Percentiles rank a stretch among this genome's conserved stretches.
phyloP scores from a whole-genome alignment of 2,329 filamentous ascomycete genomes.

The Zasmidium angulare region DNA sequence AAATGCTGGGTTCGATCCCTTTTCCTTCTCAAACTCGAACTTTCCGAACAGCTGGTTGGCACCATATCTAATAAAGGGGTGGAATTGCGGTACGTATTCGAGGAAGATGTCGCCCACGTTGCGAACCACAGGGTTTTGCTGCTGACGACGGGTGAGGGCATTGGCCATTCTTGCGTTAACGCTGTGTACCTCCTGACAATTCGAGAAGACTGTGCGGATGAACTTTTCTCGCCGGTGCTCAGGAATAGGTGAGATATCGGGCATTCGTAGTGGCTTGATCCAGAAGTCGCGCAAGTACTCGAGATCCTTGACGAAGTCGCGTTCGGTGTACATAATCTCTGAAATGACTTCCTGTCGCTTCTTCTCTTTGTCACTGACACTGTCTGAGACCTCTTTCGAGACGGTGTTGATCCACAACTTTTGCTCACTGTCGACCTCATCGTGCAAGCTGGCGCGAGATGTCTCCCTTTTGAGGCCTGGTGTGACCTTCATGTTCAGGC shows the following conservation, averaged over 20 bases:
- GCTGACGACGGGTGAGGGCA: slow-evolving; percentile 84
- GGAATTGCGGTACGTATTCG: slow-evolving; percentile 87
- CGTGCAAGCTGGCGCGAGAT: slow-evolving; percentile 72
- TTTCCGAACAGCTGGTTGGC: slow-evolving; percentile 95
- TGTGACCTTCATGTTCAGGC: slow-evolving; percentile 89
- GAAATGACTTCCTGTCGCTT: slow-evolving; percentile 98
- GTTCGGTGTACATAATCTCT: slow-evolving; percentile 96
- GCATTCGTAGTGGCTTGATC: slow-evolving; percentile 86
- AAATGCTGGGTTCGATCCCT: slow-evolving; percentile 80
- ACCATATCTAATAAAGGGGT: slow-evolving; percentile 94
- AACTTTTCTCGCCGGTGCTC: slow-evolving; percentile 84
- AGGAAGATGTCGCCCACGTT: slow-evolving; percentile 93
- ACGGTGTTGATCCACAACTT: slow-evolving; percentile 99
- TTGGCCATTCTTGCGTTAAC: slow-evolving; percentile 89
- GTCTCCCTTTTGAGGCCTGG: slow-evolving; percentile 76
- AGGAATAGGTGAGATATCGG: slow-evolving; percentile 79
- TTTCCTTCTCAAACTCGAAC: slow-evolving; percentile 97
- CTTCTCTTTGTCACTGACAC: slow-evolving; percentile 86
- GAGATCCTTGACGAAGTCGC: slow-evolving; percentile 97
- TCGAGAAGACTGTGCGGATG: slow-evolving; percentile 91
- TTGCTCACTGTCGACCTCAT: slow-evolving; percentile 85
- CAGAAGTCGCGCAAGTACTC: slow-evolving; percentile 98
- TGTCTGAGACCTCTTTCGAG: slow-evolving; percentile 88
- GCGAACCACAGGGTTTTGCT: slow-evolving; percentile 82
- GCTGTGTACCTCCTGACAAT: slow-evolving; percentile 89